These are phyloP conservation scores for Polysphondylium violaceum DNA, from an alignment of 78 protist species.

Conservation along the genomic window DNA sequence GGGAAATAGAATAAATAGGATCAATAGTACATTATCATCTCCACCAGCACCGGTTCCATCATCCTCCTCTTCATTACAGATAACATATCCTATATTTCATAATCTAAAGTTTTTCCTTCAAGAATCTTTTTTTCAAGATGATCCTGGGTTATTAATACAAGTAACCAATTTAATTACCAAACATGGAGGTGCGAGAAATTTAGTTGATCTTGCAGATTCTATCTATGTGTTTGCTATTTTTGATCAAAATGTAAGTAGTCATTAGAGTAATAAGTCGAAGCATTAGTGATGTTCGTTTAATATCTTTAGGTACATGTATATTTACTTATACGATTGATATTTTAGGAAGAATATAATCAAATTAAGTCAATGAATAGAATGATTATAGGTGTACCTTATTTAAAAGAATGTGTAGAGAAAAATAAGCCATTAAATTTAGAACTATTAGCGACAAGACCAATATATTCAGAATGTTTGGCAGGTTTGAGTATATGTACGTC, in stretches of 20 bases:
- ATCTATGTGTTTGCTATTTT: background rate
- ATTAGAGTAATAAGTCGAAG: too few relatives aligned
- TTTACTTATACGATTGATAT: too few relatives aligned
- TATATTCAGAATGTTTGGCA: slow-evolving; percentile 20
- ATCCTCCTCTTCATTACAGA: too few relatives aligned
- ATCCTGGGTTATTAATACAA: background rate
- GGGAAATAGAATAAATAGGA: too few relatives aligned
- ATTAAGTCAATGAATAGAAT: background rate
- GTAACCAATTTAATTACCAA: background rate
- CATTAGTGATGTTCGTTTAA: too few relatives aligned
- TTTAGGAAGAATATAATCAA: too few relatives aligned
- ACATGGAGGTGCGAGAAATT: slow-evolving; percentile 13
- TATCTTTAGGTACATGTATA: too few relatives aligned
- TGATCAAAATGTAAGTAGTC: background rate
- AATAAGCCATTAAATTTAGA: background rate
- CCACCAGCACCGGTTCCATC: too few relatives aligned
- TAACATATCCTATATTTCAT: slow-evolving; percentile 18
- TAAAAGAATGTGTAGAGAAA: background rate
- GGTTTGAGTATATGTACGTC: background rate
- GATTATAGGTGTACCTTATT: slow-evolving; percentile 1
- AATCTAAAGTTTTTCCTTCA: slow-evolving; percentile 10
- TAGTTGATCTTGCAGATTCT: background rate
- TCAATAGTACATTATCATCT: too few relatives aligned
- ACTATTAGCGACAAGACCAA: background rate
- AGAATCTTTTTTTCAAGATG: background rate